Conservation (phyloP, 2,329 filamentous ascomycete genomes). For the Graphilbum fragrans region DNA sequence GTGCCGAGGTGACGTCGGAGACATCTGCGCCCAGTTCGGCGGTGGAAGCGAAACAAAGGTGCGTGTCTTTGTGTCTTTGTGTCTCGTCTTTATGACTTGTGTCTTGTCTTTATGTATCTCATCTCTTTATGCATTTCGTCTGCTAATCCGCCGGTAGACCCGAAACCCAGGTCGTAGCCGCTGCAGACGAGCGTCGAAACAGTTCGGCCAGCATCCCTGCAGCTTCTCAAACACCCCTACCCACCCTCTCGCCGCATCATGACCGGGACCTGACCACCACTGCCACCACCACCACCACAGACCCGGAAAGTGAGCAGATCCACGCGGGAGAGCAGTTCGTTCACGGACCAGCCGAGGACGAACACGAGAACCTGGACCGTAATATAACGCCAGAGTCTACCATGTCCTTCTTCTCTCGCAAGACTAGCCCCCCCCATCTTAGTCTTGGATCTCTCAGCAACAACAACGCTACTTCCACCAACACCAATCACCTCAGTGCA, state of each 20-base stretch:
- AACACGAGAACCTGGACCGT: background rate
- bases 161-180: constrained; percentile 13
- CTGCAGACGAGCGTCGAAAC: constrained; percentile 21
- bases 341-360: background rate
- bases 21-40: no score
- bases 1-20: background rate
- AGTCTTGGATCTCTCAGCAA: constrained; percentile 24
- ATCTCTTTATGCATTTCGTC: background rate
- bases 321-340: background rate
- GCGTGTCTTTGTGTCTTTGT: background rate
- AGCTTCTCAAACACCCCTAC: constrained; percentile 28
- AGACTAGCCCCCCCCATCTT: constrained; percentile 39
- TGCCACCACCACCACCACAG: constrained; percentile 8
- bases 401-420: constrained; percentile 38
- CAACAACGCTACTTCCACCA: constrained; percentile 2
- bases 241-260: constrained; percentile 27
- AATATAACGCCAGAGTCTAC: constrained; percentile 8
- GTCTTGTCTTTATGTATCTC: background rate
- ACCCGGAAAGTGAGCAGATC: background rate
- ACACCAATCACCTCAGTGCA: constrained; percentile 11
- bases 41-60: constrained; percentile 1
- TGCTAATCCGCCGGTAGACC: constrained; percentile 8
- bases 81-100: background rate
- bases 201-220: constrained; percentile 29
- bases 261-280: constrained; percentile 30